Evolutionary conservation across 2,329 filamentous ascomycete species (phyloP).

Genomic region (Didymella segeticola): DNA sequence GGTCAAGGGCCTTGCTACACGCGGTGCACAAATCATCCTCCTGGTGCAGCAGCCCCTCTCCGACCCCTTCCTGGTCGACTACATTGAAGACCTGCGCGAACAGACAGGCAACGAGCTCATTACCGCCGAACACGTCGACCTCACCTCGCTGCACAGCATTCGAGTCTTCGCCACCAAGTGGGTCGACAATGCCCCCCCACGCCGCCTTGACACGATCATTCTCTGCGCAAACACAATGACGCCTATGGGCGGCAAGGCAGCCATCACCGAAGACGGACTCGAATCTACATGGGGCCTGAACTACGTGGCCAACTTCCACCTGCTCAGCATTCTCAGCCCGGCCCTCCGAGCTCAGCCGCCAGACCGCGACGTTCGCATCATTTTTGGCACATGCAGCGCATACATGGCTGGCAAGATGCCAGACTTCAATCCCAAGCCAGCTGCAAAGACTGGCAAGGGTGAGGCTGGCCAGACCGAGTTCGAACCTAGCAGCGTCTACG

Average conservation of each 20-base stretch:
- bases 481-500: slow-evolving; percentile 55
- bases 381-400: slow-evolving; percentile 85
- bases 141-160: slow-evolving; percentile 86
- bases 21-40: slow-evolving; percentile 89
- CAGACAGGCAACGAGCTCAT: slow-evolving; percentile 83
- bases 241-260: slow-evolving; percentile 67
- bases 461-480: slow-evolving; percentile 46
- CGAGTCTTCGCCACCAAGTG: slow-evolving; percentile 94
- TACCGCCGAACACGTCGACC: slow-evolving; percentile 93
- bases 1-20: slow-evolving; percentile 74
- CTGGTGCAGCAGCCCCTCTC: slow-evolving; percentile 81
- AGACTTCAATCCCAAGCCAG: slow-evolving; percentile 56
- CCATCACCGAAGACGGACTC: slow-evolving; percentile 76
- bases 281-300: slow-evolving; percentile 95
- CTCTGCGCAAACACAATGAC: slow-evolving; percentile 83
- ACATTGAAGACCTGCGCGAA: slow-evolving; percentile 84
- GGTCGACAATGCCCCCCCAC: slow-evolving; percentile 92
- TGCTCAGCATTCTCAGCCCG: slow-evolving; percentile 88
- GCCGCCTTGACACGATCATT: slow-evolving; percentile 88
- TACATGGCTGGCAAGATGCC: slow-evolving; percentile 81
- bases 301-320: slow-evolving; percentile 93
- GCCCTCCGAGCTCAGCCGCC: slow-evolving; percentile 90
- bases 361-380: slow-evolving; percentile 88
- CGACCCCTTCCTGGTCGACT: slow-evolving; percentile 90
- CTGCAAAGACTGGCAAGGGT: slow-evolving; percentile 65